Conservation (phyloP, 1,139 yeast genomes). For the Geotrichum candidum region DNA sequence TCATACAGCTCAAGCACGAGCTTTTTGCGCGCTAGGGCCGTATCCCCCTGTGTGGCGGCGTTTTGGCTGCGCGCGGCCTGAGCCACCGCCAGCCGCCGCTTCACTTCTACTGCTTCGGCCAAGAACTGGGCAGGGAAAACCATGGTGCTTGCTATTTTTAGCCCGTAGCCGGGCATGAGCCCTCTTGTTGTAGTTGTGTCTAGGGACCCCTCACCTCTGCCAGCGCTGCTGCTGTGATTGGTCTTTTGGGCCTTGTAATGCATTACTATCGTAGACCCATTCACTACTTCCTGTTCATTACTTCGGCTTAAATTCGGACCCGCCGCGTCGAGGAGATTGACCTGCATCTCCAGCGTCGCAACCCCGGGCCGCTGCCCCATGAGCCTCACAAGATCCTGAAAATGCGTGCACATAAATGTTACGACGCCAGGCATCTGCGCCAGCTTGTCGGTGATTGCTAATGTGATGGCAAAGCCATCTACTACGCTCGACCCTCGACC, state of each 20-base stretch:
- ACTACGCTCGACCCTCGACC: conserved; percentile 40
- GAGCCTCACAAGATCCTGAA: conserved; percentile 13
- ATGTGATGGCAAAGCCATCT: conserved; percentile 14
- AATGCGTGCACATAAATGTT: conserved; percentile 17
- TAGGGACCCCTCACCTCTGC: not conserved
- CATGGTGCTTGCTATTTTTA: conserved; percentile 8
- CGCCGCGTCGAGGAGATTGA: conserved; percentile 4
- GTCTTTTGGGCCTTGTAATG: conserved; percentile 15
- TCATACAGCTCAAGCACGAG: conserved; percentile 12
- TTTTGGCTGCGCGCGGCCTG: not conserved
- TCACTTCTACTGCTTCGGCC: not conserved
- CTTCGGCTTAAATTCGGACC: too few species aligned
- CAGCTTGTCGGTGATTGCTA: conserved; percentile 14
- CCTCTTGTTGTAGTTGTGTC: not conserved
- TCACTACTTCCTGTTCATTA: not conserved
- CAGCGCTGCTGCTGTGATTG: not conserved
- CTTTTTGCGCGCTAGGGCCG: conserved; percentile 7
- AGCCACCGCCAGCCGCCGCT: not conserved
- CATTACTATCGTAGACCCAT: conserved; percentile 8
- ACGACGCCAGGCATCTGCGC: not conserved
- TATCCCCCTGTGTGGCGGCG: not conserved
- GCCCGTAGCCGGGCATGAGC: conserved; percentile 10
- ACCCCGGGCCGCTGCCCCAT: conserved; percentile 17
- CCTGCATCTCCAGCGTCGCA: conserved; percentile 12
- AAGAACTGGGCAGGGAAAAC: conserved; percentile 12